phyloP scores from a whole-genome alignment of 139 green algal species.

The Ettlia oleoabundans region DNA sequence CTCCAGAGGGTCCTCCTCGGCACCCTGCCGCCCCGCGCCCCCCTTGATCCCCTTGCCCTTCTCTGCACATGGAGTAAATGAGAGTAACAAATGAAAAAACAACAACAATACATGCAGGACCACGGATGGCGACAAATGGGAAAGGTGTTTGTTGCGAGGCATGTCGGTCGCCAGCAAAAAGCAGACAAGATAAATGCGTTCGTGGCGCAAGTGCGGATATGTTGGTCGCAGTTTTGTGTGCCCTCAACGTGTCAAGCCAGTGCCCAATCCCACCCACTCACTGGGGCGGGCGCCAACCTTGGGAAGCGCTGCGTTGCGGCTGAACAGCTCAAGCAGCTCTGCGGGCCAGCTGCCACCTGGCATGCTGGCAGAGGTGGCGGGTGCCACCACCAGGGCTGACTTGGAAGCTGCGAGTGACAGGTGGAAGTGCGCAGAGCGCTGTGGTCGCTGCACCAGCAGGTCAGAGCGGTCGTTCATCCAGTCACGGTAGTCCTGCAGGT shows the following conservation, averaged over 20 bases:
- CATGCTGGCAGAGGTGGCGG: background rate
- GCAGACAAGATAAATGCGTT: too few species aligned
- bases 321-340: conserved; percentile 23
- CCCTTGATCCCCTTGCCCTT: background rate
- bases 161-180: too few species aligned
- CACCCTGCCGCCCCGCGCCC: background rate
- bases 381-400: conserved; percentile 1
- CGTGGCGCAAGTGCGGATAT: too few species aligned
- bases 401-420: background rate
- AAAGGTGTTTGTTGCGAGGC: too few species aligned
- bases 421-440: background rate
- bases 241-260: too few species aligned
- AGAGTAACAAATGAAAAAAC: background rate
- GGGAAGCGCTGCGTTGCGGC: background rate
- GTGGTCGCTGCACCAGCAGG: conserved; percentile 18
- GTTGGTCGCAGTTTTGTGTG: too few species aligned
- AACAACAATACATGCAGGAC: too few species aligned
- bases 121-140: too few species aligned
- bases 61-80: background rate
- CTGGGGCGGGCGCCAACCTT: background rate
- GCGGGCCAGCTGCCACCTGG: conserved; percentile 11
- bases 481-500: conserved; percentile 26
- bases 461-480: conserved; percentile 28
- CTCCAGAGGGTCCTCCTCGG: background rate
- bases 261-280: background rate